Evolutionary conservation across 176 grass and related monocot genomes (phyloP), one percentile per base, ranked within the genome.

Genomic region (Oryza officinalis): DNA sequence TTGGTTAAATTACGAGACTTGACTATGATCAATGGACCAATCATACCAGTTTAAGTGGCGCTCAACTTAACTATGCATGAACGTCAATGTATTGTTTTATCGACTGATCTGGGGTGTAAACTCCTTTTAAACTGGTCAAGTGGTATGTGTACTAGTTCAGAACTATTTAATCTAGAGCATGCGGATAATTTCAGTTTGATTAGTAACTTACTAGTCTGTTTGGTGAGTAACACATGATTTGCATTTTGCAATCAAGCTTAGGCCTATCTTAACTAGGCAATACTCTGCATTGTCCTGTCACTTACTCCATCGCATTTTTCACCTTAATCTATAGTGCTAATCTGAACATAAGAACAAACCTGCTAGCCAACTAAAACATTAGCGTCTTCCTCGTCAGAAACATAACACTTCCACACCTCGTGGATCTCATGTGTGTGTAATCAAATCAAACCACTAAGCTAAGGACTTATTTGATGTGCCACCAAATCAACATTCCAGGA

Each of bases 331-430:
- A 12, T 20, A 30, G 31, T 32, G 13, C 72, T 77, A 85, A 80
- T 89, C 14, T 86, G 78, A 82, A 86, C 83, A 82, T 66, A 32
- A 3, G 40, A n/a, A 11, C 13, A 80, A 61, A 20, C n/a, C 20
- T 32, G 71, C 64, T 63, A 75, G 60, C 27, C 44, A 45, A 81
- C 78, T 22, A 22, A 46, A 54, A 54, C 50, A 75, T 85, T 77
- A 49, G 25, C 57, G 31, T 59, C 45, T 75, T 23, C 25, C 61
- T 68, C 69, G 18, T 11, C 67, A 59, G 8, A n/a, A 45, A n/a
- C 52, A 57, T 22, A n/a, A 47, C 47, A 68, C 25, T 33, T 67
- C 78, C 23, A 47, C 47, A 68, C 46, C 45, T 67, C 78, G 30
- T 61, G 71, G 63, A 67, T 81, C 22, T 57, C 63, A 46, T 30